Base-by-base conservation (phyloP, 2,329 filamentous ascomycete genomes). In the Monosporascus sp. region DNA sequence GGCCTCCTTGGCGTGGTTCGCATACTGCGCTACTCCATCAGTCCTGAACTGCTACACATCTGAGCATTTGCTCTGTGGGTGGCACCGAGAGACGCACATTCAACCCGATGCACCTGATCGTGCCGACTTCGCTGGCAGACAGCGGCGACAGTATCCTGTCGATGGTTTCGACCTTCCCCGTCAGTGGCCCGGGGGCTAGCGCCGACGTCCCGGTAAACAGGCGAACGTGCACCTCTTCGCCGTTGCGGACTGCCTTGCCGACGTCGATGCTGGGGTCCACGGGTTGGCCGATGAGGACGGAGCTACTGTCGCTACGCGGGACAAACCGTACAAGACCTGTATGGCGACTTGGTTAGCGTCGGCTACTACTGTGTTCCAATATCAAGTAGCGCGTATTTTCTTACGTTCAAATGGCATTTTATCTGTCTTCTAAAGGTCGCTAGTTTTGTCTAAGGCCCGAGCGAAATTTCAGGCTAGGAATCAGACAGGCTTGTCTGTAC, bases 141-240 rank as follows among this genome's bases (percentile, higher is more conserved):
- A 82, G 58, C 7, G 80, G 79, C 2, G 80, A 81, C 41, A 85
- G 70, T 16, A 85, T 63, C 4, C 72, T 69, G 51, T 71, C 72
- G 57, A 81, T 73, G 38, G 69, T 66, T 63, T 76, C 76, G 3
- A 69, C 67, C 56, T 71, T 70, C 31, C 71, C 77, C 1, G 82
- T 61, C 14, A 72, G 71, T 22, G 71, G 66, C 3, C 83, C 84
- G 1, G 82, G 77, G 24, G 68, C 71, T 46, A 86, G 67, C 2
- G 84, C 79, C 2, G 84, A 86, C 1, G 70, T 71, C 19, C 84
- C 83, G 24, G 77, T 81, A 69, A 81, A 85, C 7, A 83, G 72
- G 41, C 74, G 73, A 46, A 83, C 81, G 27, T 73, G 62, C 37
- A 86, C 81, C 41, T 84, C 77, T 56, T 81, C 70, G 37, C 80